A percentile compares a stretch with the other conserved stretches of the same genome.
Conservation (phyloP, 176 grass and related monocot genomes). For the Paspalum notatum region DNA sequence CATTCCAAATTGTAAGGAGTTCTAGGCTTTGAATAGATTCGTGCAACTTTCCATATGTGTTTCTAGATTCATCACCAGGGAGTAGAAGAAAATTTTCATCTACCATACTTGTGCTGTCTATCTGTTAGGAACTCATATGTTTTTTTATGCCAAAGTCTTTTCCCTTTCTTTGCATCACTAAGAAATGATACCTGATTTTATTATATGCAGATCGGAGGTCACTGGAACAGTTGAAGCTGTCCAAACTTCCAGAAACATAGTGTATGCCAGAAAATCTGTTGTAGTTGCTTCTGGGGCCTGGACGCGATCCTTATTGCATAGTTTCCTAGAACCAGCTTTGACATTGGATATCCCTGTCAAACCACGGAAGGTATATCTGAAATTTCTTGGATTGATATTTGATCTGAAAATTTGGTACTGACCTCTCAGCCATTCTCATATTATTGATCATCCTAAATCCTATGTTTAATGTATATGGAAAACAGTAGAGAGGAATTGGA, state of each 20-base stretch:
- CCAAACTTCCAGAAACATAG: conserved; percentile 76
- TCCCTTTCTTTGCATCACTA: conserved; percentile 10
- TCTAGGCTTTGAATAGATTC: no score
- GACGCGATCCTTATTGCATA: conserved; percentile 74
- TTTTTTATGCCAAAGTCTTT: conserved; percentile 5
- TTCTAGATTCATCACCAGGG: no score
- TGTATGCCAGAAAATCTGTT: conserved; percentile 82
- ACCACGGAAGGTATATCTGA: conserved; percentile 72
- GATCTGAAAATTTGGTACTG: conserved; percentile 12
- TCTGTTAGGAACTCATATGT: conserved; percentile 14
- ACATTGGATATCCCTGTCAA: conserved; percentile 78
- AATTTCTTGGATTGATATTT: conserved; percentile 33
- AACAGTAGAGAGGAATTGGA: not conserved
- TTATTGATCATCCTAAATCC: not conserved
- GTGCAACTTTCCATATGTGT: no score
- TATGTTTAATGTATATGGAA: not conserved
- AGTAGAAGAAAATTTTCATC: conserved; percentile 20
- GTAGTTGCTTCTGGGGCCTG: conserved; percentile 85
- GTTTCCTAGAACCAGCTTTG: conserved; percentile 56
- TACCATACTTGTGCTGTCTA: not conserved
- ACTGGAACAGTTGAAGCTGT: conserved; percentile 80
- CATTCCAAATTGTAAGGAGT: no score
- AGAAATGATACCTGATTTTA: conserved; percentile 15
- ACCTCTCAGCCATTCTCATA: not conserved
- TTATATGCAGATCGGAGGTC: conserved; percentile 63